phyloP scores from a whole-genome alignment of 2,329 filamentous ascomycete species.

The Aspergillus piperis region DNA sequence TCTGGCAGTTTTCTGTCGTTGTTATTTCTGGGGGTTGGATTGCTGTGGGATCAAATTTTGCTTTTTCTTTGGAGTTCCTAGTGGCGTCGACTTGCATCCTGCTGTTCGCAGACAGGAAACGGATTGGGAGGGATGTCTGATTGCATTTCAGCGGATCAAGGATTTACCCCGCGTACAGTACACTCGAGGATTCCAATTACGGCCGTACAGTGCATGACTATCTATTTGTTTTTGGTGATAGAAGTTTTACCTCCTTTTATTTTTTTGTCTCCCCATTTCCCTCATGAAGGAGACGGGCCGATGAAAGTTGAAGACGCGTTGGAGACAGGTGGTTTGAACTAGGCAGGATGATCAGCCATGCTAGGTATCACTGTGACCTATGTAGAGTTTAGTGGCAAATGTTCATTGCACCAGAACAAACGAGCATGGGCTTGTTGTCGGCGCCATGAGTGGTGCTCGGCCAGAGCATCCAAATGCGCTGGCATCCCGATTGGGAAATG shows the following conservation, averaged over 20 bases:
- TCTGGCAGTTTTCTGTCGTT: constrained; percentile 3
- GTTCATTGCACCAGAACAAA: neutral
- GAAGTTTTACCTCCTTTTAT: neutral
- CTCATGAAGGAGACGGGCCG: too few species aligned
- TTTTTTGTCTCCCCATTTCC: neutral
- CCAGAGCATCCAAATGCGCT: neutral
- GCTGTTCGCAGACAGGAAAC: constrained; percentile 4
- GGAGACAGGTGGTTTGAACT: neutral
- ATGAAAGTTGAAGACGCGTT: neutral
- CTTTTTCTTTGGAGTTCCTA: constrained; percentile 11
- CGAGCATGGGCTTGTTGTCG: neutral
- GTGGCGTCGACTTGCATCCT: constrained; percentile 15
- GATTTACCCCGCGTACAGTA: constrained; percentile 12
- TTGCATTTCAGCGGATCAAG: constrained; percentile 26
- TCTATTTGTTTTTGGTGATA: neutral
- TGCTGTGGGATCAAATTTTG: neutral
- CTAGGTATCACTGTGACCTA: too few species aligned
- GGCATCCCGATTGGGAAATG: neutral
- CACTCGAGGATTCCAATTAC: constrained; percentile 8
- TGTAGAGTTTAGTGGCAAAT: too few species aligned
- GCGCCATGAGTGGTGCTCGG: neutral
- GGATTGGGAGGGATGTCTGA: constrained; percentile 21
- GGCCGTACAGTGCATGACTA: constrained; percentile 2
- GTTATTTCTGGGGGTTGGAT: neutral
- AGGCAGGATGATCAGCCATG: neutral